Conservation (phyloP, 2,329 filamentous ascomycete species). For the Chaetothyriales sp. region DNA sequence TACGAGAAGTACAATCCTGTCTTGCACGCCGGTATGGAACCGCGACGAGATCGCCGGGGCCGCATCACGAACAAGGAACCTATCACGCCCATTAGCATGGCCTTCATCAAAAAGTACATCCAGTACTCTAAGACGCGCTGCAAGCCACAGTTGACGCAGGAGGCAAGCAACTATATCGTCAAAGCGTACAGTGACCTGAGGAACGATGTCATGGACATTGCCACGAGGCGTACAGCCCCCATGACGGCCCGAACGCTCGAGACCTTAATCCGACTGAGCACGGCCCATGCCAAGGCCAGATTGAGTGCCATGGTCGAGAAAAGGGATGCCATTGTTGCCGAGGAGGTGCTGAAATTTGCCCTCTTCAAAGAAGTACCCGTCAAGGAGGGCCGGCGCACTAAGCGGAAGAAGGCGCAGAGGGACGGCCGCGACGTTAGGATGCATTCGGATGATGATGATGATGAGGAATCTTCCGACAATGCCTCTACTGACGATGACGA, state of each 20-base stretch:
- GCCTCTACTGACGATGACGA: slow-evolving; percentile 23
- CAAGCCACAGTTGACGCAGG: slow-evolving; percentile 80
- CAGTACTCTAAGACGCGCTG: slow-evolving; percentile 91
- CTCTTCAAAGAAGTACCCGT: slow-evolving; percentile 90
- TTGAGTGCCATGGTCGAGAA: slow-evolving; percentile 81
- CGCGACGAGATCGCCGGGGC: slow-evolving; percentile 32
- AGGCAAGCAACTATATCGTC: slow-evolving; percentile 81
- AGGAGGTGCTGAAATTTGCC: slow-evolving; percentile 81
- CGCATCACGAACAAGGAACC: slow-evolving; percentile 62
- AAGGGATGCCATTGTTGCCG: slow-evolving; percentile 73
- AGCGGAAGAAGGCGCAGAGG: slow-evolving; percentile 64
- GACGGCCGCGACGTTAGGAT: slow-evolving; percentile 49
- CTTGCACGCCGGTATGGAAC: slow-evolving; percentile 80
- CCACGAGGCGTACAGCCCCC: slow-evolving; percentile 82
- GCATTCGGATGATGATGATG: slow-evolving; percentile 33
- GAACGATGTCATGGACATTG: slow-evolving; percentile 91
- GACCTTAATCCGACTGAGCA: slow-evolving; percentile 93
- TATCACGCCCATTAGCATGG: slow-evolving; percentile 63
- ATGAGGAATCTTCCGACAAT: slow-evolving; percentile 21
- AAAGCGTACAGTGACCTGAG: slow-evolving; percentile 81
- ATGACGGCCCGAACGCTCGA: slow-evolving; percentile 95
- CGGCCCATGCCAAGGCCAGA: slow-evolving; percentile 85
- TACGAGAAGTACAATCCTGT: slow-evolving; percentile 95
- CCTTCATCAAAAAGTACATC: slow-evolving; percentile 99
- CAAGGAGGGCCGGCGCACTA: slow-evolving; percentile 46